Base-by-base conservation (phyloP, 2,329 filamentous ascomycete species). In the Sporothrix luriei region DNA sequence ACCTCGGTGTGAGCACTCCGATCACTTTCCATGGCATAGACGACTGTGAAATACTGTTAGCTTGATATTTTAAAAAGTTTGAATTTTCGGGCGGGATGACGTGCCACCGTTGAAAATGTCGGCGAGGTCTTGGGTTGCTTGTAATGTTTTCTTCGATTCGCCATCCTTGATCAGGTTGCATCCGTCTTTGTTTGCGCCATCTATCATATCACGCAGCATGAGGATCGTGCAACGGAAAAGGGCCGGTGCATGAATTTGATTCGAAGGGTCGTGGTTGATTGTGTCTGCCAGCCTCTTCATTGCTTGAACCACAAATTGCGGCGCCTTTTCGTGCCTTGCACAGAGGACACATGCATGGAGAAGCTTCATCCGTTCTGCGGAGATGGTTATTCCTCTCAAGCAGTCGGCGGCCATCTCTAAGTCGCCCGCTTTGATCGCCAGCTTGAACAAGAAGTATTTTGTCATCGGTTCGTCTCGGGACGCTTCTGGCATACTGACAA, bases 301-400 rank as follows among this genome's bases (percentile, higher is more conserved):
- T 13, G 86, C 85, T 40, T 82, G 77, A 14, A 89, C 79, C 1
- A 89, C 86, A 72, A 90, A 87, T 0, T 81, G 72, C 66, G 85
- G 88, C 71, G 92, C 86, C 0, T 88, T 87, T 0, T 82, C 81
- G 72, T 87, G 82, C 65, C 93, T 88, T 2, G 92, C 90, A 77
- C 96, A 92, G 38, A 92, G 80, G 26, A 92, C 87, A 74, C 93
- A 97, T 0, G 92, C 91, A 73, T 94, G 93, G 0, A 97, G 82
- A 55, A 93, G 86, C 16, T 88, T 87, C 24, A 83, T 81, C 46
- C 89, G 85, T 26, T 84, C 83, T 0, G 81, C 77, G 7, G 81
- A 77, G n/a, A 82, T 82, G 69, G 83, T 84, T 33, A 97, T 80
- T 2, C 79, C 77, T 33, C 87, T 81, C 2, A 97, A 83, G 75